Conservation (phyloP, 164 flowering plant species). For the Stephania yunnanensis region DNA sequence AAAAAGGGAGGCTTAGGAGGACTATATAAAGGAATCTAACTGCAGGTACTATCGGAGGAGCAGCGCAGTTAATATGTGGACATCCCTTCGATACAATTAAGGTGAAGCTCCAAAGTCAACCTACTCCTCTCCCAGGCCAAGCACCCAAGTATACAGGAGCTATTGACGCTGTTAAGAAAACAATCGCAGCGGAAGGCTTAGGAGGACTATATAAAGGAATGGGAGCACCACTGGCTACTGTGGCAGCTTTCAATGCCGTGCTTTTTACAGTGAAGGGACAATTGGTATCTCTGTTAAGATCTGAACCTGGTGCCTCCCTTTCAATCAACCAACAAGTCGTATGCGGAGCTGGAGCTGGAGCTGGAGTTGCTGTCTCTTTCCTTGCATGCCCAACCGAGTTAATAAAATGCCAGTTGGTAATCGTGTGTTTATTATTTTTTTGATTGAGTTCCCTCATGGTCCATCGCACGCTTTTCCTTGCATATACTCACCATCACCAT, state of each 20-base stretch:
- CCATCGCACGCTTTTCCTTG: not conserved
- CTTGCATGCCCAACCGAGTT: conserved; percentile 95
- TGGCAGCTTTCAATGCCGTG: conserved; percentile 93
- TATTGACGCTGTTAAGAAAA: conserved; percentile 90
- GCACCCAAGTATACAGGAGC: conserved; percentile 75
- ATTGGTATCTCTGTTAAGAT: conserved; percentile 73
- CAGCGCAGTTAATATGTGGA: conserved; percentile 78
- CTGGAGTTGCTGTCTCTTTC: conserved; percentile 89
- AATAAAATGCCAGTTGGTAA: conserved; percentile 85
- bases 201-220: conserved; percentile 90
- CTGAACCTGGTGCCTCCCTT: conserved; percentile 74
- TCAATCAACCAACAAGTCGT: conserved; percentile 68
- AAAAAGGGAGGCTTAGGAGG: no score
- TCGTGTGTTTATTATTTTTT: not conserved
- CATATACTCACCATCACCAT: not conserved
- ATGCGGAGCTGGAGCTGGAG: conserved; percentile 72
- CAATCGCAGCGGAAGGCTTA: conserved; percentile 80
- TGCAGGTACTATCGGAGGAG: conserved; percentile 95
- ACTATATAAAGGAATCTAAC: conserved; percentile 50
- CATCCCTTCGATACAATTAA: conserved; percentile 98
- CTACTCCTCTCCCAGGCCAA: conserved; percentile 80
- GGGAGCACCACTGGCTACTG: conserved; percentile 99
- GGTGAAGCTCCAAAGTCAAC: conserved; percentile 98
- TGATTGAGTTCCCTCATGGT: not conserved
- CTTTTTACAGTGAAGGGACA: conserved; percentile 92